Conservation (phyloP, 371 early-diverging fungal species). For the Mortierella sp. region DNA sequence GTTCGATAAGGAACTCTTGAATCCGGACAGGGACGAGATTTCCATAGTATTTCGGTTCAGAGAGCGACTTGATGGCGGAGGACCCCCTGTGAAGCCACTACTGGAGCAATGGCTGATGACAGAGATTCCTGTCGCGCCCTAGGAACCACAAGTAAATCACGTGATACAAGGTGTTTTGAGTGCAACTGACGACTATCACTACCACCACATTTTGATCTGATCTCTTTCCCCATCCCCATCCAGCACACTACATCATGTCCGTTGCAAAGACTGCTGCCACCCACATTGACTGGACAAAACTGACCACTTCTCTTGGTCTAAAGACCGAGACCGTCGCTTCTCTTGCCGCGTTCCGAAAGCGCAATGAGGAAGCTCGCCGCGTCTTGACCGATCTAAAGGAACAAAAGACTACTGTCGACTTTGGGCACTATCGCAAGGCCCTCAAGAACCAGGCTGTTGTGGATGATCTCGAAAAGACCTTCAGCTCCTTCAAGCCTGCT, state of each 20-base stretch:
- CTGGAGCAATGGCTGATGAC: conserved; percentile 64
- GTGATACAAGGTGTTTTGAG: not conserved
- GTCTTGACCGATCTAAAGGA: conserved; percentile 83
- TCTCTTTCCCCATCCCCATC: not conserved
- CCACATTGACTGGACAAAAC: conserved; percentile 89
- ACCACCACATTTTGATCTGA: not conserved
- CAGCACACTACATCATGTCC: conserved; percentile 54
- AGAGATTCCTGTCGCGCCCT: conserved; percentile 34
- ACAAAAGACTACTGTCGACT: conserved; percentile 86
- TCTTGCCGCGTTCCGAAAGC: conserved; percentile 92
- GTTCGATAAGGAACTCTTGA: conserved; percentile 56
- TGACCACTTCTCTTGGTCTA: conserved; percentile 82
- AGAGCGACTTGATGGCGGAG: conserved; percentile 66
- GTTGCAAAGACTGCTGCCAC: conserved; percentile 69
- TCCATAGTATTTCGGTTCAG: conserved; percentile 63
- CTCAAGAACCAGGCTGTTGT: conserved; percentile 92
- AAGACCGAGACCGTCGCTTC: conserved; percentile 90
- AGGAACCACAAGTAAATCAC: not conserved
- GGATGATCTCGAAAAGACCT: conserved; percentile 88
- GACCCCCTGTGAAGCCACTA: conserved; percentile 65
- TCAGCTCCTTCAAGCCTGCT: conserved; percentile 83
- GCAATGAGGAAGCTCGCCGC: conserved; percentile 92
- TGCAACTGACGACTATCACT: no score
- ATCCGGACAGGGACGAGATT: conserved; percentile 55
- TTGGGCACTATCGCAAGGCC: conserved; percentile 84